Conservation (phyloP, 1,284 basidiomycete genomes). For the Bjerkandera adusta region DNA sequence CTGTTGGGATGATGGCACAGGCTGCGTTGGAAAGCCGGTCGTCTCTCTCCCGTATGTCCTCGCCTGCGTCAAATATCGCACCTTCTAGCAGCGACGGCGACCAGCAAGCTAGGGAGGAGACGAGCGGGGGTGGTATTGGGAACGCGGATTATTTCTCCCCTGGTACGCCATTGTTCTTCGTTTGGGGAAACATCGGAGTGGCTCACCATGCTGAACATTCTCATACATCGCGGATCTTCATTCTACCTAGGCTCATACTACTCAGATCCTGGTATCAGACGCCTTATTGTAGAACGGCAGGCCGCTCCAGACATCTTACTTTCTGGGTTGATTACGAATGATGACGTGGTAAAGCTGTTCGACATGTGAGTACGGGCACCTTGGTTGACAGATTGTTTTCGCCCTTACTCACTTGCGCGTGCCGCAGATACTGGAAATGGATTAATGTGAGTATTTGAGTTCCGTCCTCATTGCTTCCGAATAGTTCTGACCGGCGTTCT, state of each 20-base stretch:
- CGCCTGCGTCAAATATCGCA: slow-evolving; percentile 14
- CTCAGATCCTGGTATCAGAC: slow-evolving; percentile 33
- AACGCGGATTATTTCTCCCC: slow-evolving; percentile 30
- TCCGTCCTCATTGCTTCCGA: slow-evolving; percentile 61
- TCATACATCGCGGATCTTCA: not conserved
- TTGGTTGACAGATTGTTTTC: too few species aligned
- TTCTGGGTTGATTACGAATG: slow-evolving; percentile 39
- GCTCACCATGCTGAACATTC: not conserved
- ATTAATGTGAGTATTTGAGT: slow-evolving; percentile 43
- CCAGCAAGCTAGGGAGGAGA: slow-evolving; percentile 9
- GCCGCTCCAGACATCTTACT: slow-evolving; percentile 43
- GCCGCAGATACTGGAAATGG: slow-evolving; percentile 33
- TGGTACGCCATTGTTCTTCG: slow-evolving; percentile 17
- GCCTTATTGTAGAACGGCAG: slow-evolving; percentile 43
- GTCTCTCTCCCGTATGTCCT: slow-evolving; percentile 5
- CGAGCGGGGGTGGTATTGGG: slow-evolving; percentile 26
- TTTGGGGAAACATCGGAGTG: not conserved
- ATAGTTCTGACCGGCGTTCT: slow-evolving; percentile 35
- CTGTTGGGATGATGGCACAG: slow-evolving; percentile 31
- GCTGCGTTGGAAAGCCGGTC: slow-evolving; percentile 24
- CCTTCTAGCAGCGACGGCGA: slow-evolving; percentile 14
- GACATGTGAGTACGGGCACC: slow-evolving; percentile 42
- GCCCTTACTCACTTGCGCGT: slow-evolving; percentile 1
- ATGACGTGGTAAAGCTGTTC: slow-evolving; percentile 43
- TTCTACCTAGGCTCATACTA: slow-evolving; percentile 27